Base-by-base conservation (phyloP, 257 asterid species). In the Gardenia jasminoides region DNA sequence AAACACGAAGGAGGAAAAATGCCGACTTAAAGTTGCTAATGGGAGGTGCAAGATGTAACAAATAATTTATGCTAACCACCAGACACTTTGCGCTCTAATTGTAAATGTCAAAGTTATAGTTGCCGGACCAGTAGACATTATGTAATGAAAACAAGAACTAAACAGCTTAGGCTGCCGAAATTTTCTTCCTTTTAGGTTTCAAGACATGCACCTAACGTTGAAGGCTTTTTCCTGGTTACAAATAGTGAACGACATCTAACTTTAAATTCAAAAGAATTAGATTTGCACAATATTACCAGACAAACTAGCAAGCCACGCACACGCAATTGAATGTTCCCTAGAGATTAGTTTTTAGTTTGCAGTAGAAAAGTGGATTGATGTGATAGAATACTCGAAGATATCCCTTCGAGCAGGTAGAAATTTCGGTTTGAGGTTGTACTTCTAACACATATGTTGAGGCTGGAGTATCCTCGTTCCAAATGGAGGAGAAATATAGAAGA, bases 131-230 rank as follows among this genome's bases (percentile, higher is more conserved):
- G 30, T 61, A 26, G 33, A 61, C 33, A 61, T n/a, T 59, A 22
- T 11, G n/a, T 54, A 31, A 6, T 20, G 64, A 56, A 56, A 56
- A 7, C 64, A n/a, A 20, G 3, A 56, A 8, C 66, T 7, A 17
- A 39, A 30, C 0, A 1, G 33, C 17, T 31, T 33, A 33, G 54
- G 20, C 48, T 74, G 22, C n/a, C 69, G 22, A 30, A 11, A 19
- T 54, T 58, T 75, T 75, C 58, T 15, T 4, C 22, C 52, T 20
- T 58, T 68, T 58, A 59, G 78, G 41, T 75, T 75, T 75, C 56
- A 36, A 13, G 56, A 36, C 4, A 5, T 3, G 13, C 43, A 74
- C 78, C 78, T 39, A 75, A 6, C 78, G 11, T 74, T 74, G 78
- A 56, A 54, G 46, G 15, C 10, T 10, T 66, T 67, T 36, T 19